Evolutionary conservation across 2,329 filamentous ascomycete genomes (phyloP), one percentile per base, ranked within the genome.

Genomic region (Ceratocystis diversiconidia): DNA sequence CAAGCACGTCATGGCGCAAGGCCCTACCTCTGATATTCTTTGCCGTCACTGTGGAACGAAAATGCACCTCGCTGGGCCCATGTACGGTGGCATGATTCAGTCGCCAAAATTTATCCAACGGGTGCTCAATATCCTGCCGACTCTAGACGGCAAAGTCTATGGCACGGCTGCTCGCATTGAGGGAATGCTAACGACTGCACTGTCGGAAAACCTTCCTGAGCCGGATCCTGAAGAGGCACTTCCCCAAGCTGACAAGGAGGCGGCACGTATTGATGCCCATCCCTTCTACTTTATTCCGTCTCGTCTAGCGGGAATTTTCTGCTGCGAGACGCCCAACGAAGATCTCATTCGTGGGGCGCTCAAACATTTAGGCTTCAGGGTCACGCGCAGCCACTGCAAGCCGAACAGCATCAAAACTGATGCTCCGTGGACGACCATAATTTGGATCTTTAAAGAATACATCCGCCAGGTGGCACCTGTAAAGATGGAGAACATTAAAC

Each of bases 361-460:
- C 36, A 81, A 85, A 25, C 82, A 87, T 67, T 79, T 95, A 1
- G 94, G 92, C 5, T 97, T 95, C 73, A 81, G 82, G 59, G 88
- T 88, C 2, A 89, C 89, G 0, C 85, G 92, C 71, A 95, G 89
- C 70, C 94, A 99, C 74, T 90, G 90, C 71, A 90, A 91, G 70
- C 82, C 90, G 0, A 92, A 92, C 30, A 94, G 89, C 71, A 85
- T 97, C 75, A 95, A 95, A 77, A 97, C 94, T 0, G 85, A 97
- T 75, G 94, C 94, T 15, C 89, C 92, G 0, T 99, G 91, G 91
- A 79, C 79, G 3, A 85, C 90, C 0, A 82, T 99, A 61, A 97
- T 94, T 92, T 88, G 95, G 73, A 79, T 97, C 32, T 94, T 97
- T 84, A 82, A 89, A 30, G 91, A 96, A 75, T 99, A 91, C 90